Evolutionary conservation across 306 rosid species (phyloP), one percentile per base, ranked within the genome.

Genomic region (Prosopis cineraria): DNA sequence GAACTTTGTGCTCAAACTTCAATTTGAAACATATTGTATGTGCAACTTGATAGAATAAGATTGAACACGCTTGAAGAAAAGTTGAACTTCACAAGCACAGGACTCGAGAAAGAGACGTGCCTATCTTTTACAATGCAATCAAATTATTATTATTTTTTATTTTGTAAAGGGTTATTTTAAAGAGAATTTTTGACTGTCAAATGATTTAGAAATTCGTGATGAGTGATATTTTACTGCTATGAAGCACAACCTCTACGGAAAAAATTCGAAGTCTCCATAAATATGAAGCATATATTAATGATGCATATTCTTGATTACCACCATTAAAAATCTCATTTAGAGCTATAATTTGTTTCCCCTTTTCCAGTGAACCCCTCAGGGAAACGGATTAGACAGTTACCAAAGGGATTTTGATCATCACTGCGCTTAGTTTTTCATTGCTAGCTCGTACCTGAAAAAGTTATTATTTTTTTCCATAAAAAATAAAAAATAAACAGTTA

Each of bases 121-220:
- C 4, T 1, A 11, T 20, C 68, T 67, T 74, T 80, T 59, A 43
- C 76, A 36, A 50, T 69, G 52, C 76, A 45, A 75, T 59, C 80
- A 68, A 69, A 60, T 75, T n/a, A n/a, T n/a, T n/a, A n/a, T 31
- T 74, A 58, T 27, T 29, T 39, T 75, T 68, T 75, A 43, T 37
- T 59, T 67, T 30, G 41, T 3, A 10, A 58, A 68, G 14, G 6
- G 31, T 56, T 3, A 11, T 4, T 53, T 22, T 56, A 24, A 24
- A 25, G 33, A 56, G 7, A 56, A 56, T 56, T 56, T 10, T 22
- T 0, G 0, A 56, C 33, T 17, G 17, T 25, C 16, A 24, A 56
- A 3, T 56, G 30, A 56, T 24, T 24, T 56, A 10, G 6, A 56
- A 17, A 56, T 25, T 25, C 0, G 0, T 25, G 5, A 4, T 25